Evolutionary conservation across 805 yeast genomes (phyloP).

Genomic region (Tetrapisispora iriomotensis): DNA sequence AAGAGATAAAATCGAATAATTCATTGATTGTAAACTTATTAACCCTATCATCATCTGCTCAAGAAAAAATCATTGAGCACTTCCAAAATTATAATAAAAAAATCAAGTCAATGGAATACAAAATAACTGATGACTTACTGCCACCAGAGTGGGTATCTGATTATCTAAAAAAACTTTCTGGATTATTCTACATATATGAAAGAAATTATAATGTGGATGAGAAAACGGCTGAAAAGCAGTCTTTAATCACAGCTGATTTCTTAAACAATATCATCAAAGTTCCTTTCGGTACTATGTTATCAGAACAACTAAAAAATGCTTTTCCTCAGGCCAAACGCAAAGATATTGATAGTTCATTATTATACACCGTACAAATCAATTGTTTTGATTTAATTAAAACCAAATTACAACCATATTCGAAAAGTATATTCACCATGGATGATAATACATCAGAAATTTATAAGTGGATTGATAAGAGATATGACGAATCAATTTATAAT

Average conservation of each 20-base stretch:
- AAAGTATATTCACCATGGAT: constrained; percentile 27
- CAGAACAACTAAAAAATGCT: constrained; percentile 21
- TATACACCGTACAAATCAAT: constrained; percentile 42
- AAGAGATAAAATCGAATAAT: constrained; percentile 28
- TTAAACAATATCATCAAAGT: constrained; percentile 35
- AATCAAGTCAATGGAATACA: constrained; percentile 11
- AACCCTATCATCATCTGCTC: constrained; percentile 12
- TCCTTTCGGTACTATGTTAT: constrained; percentile 26
- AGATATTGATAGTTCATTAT: constrained; percentile 16
- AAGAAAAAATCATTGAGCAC: constrained; percentile 14
- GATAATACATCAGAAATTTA: constrained; percentile 17
- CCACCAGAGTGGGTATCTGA: constrained; percentile 79
- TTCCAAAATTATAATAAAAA: constrained; percentile 19
- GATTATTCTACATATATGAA: constrained; percentile 49
- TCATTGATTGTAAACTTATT: constrained; percentile 15
- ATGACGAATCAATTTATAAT: constrained; percentile 16
- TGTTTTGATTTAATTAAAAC: constrained; percentile 53
- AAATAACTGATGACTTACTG: constrained; percentile 42
- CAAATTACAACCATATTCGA: constrained; percentile 33
- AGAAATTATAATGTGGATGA: constrained; percentile 16
- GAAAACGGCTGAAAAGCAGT: constrained; percentile 21
- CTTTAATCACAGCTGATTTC: constrained; percentile 34
- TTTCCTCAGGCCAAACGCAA: constrained; percentile 25
- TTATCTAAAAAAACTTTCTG: constrained; percentile 39
- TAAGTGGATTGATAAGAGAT: constrained; percentile 27